These are phyloP conservation scores for Trichophyton rubrum DNA, from an alignment of 2,329 filamentous ascomycete genomes.

Conservation along the genomic window DNA sequence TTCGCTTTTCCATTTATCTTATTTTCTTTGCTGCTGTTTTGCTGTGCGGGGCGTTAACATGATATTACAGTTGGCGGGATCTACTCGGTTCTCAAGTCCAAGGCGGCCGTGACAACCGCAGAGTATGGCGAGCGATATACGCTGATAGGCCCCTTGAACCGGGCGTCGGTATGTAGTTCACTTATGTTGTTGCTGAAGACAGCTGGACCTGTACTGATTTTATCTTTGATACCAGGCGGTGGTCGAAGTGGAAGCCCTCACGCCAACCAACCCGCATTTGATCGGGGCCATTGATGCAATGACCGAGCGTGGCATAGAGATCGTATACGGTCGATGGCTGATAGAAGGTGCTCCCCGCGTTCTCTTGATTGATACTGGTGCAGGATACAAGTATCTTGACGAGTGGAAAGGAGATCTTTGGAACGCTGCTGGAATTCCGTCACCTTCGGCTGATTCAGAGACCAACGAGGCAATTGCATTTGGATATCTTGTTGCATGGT, in stretches of 20 bases:
- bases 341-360: conserved; percentile 94
- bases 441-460: conserved; percentile 79
- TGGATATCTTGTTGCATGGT: conserved; percentile 95
- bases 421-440: conserved; percentile 87
- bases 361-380: conserved; percentile 86
- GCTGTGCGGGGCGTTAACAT: conserved; percentile 8
- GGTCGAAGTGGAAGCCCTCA: conserved; percentile 93
- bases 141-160: conserved; percentile 86
- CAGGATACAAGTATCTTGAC: conserved; percentile 77
- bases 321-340: conserved; percentile 90
- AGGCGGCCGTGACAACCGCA: conserved; percentile 90
- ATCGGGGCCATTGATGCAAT: conserved; percentile 78
- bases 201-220: not conserved
- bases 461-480: conserved; percentile 97
- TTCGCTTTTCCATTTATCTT: conserved; percentile 1
- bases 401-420: conserved; percentile 97
- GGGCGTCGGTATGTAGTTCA: conserved; percentile 53
- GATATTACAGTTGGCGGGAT: conserved; percentile 70
- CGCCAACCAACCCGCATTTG: conserved; percentile 68
- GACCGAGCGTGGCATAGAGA: conserved; percentile 76
- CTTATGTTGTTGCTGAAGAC: not conserved
- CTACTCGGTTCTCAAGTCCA: conserved; percentile 98
- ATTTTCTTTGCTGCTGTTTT: not conserved
- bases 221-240: conserved; percentile 52
- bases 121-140: conserved; percentile 98